These are phyloP conservation scores for Linum trigynum DNA, from an alignment of 345 rosid species.

Conservation along the genomic window DNA sequence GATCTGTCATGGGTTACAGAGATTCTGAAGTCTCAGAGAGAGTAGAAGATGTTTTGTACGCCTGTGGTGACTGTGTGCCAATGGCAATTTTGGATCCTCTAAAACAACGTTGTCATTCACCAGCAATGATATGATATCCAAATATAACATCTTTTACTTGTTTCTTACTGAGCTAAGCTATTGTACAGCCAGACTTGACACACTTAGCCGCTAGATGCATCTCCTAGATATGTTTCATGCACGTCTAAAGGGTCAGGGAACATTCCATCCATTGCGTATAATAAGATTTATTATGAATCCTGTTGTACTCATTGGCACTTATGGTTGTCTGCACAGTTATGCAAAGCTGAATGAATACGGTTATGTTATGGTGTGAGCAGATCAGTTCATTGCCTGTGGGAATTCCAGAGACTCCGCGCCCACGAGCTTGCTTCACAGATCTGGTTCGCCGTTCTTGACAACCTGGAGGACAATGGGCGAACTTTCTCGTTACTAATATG, in stretches of 20 bases:
- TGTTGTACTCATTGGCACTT: background rate
- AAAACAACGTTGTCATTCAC: too few species aligned
- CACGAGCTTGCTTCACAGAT: constrained; percentile 68
- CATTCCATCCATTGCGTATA: background rate
- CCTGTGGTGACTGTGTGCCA: too few species aligned
- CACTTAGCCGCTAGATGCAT: too few species aligned
- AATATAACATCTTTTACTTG: too few species aligned
- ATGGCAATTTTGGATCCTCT: too few species aligned
- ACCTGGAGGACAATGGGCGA: constrained; percentile 65
- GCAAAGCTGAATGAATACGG: background rate
- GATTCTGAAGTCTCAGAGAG: too few species aligned
- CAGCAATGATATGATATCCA: too few species aligned
- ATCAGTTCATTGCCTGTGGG: constrained; percentile 80
- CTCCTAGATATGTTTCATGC: too few species aligned
- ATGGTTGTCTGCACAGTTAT: constrained; percentile 1
- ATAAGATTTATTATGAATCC: background rate
- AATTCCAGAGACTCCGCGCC: constrained; percentile 52
- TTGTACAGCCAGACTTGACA: too few species aligned
- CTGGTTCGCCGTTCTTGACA: constrained; percentile 80
- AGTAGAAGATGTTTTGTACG: too few species aligned
- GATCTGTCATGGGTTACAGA: background rate
- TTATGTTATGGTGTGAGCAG: constrained; percentile 30
- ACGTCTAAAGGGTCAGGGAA: too few species aligned
- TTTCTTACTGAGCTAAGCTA: too few species aligned
- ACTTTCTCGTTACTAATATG: constrained; percentile 45